These are phyloP conservation scores for Tarenaya hassleriana DNA, from an alignment of 345 rosid species.

Conservation along the genomic window DNA sequence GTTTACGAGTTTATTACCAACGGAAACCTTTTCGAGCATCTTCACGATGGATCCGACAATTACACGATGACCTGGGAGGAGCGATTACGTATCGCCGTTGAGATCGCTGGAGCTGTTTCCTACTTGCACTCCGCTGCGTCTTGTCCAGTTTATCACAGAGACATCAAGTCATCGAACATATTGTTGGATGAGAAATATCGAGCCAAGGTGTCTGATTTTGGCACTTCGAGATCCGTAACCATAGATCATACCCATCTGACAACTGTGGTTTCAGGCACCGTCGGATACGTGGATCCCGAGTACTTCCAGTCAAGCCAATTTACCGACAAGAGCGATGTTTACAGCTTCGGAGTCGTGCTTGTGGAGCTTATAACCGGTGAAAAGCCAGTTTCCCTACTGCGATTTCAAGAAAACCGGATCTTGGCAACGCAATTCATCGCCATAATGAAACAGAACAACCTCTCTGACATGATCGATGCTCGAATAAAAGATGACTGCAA, in stretches of 20 bases:
- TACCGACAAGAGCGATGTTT: slow-evolving; percentile 49
- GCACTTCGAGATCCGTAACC: slow-evolving; percentile 23
- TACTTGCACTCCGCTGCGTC: slow-evolving; percentile 37
- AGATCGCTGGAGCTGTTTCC: slow-evolving; percentile 33
- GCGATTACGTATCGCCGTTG: slow-evolving; percentile 35
- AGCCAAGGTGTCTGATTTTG: slow-evolving; percentile 25
- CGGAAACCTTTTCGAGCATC: slow-evolving; percentile 31
- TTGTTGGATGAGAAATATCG: slow-evolving; percentile 31
- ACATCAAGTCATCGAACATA: slow-evolving; percentile 39
- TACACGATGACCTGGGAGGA: slow-evolving; percentile 27
- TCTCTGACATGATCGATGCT: slow-evolving; percentile 12
- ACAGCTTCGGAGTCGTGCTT: slow-evolving; percentile 43
- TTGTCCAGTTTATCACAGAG: slow-evolving; percentile 35
- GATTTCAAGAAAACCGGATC: slow-evolving; percentile 22
- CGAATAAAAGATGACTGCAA: slow-evolving; percentile 13
- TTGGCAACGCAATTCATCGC: slow-evolving; percentile 23
- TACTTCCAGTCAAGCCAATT: slow-evolving; percentile 30
- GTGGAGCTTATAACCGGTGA: slow-evolving; percentile 30
- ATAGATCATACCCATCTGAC: slow-evolving; percentile 25
- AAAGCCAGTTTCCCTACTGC: slow-evolving; percentile 24
- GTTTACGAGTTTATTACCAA: slow-evolving; percentile 36
- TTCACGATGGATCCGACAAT: slow-evolving; percentile 27
- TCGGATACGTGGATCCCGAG: slow-evolving; percentile 24
- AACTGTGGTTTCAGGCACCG: slow-evolving; percentile 17
- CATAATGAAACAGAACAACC: slow-evolving; percentile 15